A percentile compares a stretch with the other conserved stretches of the same genome.
phyloP scores from a whole-genome alignment of 257 asterid species.

The Cordia subcordata region DNA sequence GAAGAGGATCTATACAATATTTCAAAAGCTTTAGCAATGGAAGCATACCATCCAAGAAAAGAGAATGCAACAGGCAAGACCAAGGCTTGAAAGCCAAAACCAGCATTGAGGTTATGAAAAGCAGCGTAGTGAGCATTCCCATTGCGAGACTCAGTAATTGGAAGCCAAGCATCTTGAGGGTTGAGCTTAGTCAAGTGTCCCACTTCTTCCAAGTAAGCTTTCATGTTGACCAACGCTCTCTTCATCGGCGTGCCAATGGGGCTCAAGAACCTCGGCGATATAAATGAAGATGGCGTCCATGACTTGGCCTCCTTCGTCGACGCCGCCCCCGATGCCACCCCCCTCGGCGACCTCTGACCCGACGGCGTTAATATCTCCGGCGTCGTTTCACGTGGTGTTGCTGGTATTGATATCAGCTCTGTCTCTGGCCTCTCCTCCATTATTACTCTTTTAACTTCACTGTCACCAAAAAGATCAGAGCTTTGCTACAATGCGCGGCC shows the following conservation, averaged over 20 bases:
- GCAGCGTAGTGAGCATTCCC: conserved; percentile 98
- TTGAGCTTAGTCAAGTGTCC: conserved; percentile 95
- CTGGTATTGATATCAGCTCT: conserved; percentile 91
- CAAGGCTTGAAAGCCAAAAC: conserved; percentile 93
- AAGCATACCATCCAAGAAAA: conserved; percentile 89
- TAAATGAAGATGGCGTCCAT: conserved; percentile 96
- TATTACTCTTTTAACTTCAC: neutral
- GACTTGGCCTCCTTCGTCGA: conserved; percentile 55
- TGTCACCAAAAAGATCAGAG: neutral
- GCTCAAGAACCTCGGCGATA: conserved; percentile 89
- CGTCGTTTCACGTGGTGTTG: conserved; percentile 95
- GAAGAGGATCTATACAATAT: too few species aligned
- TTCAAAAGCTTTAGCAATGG: neutral
- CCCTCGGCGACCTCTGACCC: conserved; percentile 81
- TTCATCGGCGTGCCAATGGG: conserved; percentile 99
- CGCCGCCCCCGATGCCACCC: conserved; percentile 16
- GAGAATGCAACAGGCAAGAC: conserved; percentile 93
- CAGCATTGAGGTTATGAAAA: conserved; percentile 94
- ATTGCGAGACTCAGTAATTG: conserved; percentile 93
- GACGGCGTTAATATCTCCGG: conserved; percentile 94
- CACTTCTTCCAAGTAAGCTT: conserved; percentile 86
- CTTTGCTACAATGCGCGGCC: too few species aligned
- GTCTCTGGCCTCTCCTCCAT: conserved; percentile 97
- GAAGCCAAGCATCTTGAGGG: conserved; percentile 99
- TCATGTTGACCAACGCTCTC: conserved; percentile 84